These are phyloP conservation scores for Lentinula sp. DNA, from an alignment of 768 basidiomycete genomes.

Conservation along the genomic window DNA sequence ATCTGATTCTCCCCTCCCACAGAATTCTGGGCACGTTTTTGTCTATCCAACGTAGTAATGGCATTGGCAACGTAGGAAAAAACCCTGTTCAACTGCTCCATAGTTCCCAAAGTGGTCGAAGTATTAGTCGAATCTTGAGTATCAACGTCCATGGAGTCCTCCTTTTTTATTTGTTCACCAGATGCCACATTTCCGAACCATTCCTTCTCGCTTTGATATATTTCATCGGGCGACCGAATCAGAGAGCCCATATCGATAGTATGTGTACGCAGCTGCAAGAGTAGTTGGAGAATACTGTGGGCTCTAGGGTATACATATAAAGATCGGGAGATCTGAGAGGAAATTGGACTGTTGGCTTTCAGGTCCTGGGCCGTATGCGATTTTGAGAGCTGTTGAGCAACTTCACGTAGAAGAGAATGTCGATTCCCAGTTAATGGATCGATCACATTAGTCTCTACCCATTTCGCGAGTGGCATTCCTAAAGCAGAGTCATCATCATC, in stretches of 20 bases:
- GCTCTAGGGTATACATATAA: slow-evolving; percentile 37
- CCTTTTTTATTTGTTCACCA: slow-evolving; percentile 16
- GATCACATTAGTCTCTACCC: slow-evolving; percentile 37
- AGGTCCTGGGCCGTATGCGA: background rate
- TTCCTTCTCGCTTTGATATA: slow-evolving; percentile 44
- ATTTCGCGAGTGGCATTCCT: slow-evolving; percentile 31
- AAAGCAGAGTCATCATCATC: slow-evolving; percentile 30
- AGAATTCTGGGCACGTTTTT: slow-evolving; percentile 12
- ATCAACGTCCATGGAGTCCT: slow-evolving; percentile 15
- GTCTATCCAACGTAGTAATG: slow-evolving; percentile 38
- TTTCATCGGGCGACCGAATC: slow-evolving; percentile 39
- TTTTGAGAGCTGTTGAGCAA: slow-evolving; percentile 24
- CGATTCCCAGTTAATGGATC: slow-evolving; percentile 42
- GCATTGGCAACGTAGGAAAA: slow-evolving; percentile 51
- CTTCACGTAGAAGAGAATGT: slow-evolving; percentile 37
- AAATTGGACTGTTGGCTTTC: slow-evolving; percentile 12
- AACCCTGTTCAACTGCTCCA: slow-evolving; percentile 48
- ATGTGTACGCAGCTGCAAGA: slow-evolving; percentile 35
- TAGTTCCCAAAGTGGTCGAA: slow-evolving; percentile 25
- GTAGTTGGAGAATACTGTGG: slow-evolving; percentile 28
- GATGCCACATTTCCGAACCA: slow-evolving; percentile 45
- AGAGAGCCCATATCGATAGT: slow-evolving; percentile 51
- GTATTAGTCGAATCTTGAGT: background rate
- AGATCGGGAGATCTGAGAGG: slow-evolving; percentile 31
- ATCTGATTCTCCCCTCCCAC: slow-evolving; percentile 13